Base-by-base conservation (phyloP, 2,329 filamentous ascomycete species). In the Chalaropsis ovoidea region DNA sequence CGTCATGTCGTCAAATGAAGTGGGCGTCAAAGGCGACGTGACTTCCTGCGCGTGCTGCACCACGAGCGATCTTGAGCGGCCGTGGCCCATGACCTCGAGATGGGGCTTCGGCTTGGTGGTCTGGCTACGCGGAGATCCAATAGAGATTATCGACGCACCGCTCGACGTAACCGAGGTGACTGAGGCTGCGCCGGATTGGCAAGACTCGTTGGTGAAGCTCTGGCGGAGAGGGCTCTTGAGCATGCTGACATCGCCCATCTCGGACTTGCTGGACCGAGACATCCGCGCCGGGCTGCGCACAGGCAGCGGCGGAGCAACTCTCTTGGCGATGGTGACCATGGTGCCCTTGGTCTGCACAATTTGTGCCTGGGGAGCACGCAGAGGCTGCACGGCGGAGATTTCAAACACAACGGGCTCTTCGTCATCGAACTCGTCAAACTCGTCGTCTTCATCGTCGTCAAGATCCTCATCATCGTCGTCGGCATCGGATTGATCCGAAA, bases 281-380 rank as follows among this genome's bases (percentile, higher is more conserved):
- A 75, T 72, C 79, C 89, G 70, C 74, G 86, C 85, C 0, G 90
- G 87, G 72, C 88, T 95, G 61, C 91, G 81, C 2, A 84, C 81
- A 0, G 92, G 92, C 13, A 96, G 81, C 8, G 88, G 85, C 1
- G 92, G 91, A 0, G 90, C 84, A 0, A 86, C 76, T 43, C 90
- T 83, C 76, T 93, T 95, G 13, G 89, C 85, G 67, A 96, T 95
- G 58, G 85, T 91, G 35, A 96, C 89, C 62, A 96, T 79, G 62
- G 87, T 87, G 27, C 90, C 89, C 72, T 89, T 87, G 47, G 85
- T 87, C 39, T 82, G 80, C 66, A 91, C 84, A 65, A 85, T 81
- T 1, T 87, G 84, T 1, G 82, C 81, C 49, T 84, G 81, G 63
- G 84, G 81, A 6, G 81, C 79, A 49, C 73, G 71, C 17, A 83